A percentile compares a stretch with the other conserved stretches of the same genome.
phyloP scores from a whole-genome alignment of 73 alveolate species.

The Paraurostyla sp. region DNA sequence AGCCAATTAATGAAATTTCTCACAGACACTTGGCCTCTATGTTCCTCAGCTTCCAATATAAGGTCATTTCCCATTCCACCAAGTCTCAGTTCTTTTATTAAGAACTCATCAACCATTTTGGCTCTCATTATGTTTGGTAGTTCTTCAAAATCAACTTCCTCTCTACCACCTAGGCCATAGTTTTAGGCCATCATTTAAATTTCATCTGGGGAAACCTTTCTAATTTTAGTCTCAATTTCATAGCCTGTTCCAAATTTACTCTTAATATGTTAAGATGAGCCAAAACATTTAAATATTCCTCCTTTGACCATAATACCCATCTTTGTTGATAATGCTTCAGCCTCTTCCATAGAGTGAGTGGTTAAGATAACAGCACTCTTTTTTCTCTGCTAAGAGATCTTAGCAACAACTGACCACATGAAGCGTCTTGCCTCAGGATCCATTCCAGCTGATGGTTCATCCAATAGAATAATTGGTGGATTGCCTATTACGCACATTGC shows the following conservation, averaged over 20 bases:
- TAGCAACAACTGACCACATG: conserved; percentile 89
- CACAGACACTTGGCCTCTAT: conserved; percentile 49
- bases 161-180: background rate
- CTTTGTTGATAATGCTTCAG: conserved; percentile 90
- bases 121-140: background rate
- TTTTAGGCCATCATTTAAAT: background rate
- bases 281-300: conserved; percentile 79
- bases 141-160: background rate
- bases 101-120: background rate
- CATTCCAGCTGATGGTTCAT: conserved; percentile 94
- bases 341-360: conserved; percentile 93
- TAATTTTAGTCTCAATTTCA: conserved; percentile 83
- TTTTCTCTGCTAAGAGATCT: conserved; percentile 79
- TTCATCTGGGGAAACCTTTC: conserved; percentile 33
- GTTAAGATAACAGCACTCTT: conserved; percentile 85
- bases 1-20: conserved; percentile 65
- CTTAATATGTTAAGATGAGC: conserved; percentile 79
- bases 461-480: conserved; percentile 87
- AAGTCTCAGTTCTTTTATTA: background rate
- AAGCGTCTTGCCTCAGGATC: conserved; percentile 92
- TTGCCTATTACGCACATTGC: conserved; percentile 88
- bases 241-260: conserved; percentile 87
- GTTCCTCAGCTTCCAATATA: conserved; percentile 68
- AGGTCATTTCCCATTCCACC: conserved; percentile 77
- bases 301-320: conserved; percentile 95